Evolutionary conservation across 2,329 filamentous ascomycete species (phyloP), one percentile per base, ranked within the genome.

Genomic region (Coccinonectria pachysandricola): DNA sequence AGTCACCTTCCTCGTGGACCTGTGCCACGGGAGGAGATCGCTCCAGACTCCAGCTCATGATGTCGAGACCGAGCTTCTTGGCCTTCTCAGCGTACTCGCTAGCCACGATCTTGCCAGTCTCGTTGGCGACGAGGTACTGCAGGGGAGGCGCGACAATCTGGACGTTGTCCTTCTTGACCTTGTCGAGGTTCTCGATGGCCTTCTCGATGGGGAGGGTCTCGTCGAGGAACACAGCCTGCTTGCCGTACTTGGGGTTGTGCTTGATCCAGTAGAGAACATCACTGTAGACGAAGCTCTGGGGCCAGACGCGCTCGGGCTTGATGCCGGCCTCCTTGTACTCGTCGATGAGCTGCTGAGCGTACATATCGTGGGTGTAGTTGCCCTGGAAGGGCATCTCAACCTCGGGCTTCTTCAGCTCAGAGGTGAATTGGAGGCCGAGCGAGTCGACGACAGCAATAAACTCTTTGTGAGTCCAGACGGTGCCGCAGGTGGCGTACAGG

Each of bases 21-120:
- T 68, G 60, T 12, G 60, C 60, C 28, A 79, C 50, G 31, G 72
- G 74, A 0, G 71, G 71, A 0, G 70, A 75, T 15, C 78, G 65
- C 53, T 84, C 79, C 23, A 81, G 63, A 6, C 66, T 72, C 78
- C 78, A 84, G 1, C 75, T 67, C 21, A 82, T 65, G 33, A 83
- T 71, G 24, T 76, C 64, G 21, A 83, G 55, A 1, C 72, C 74
- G 6, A 73, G 64, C 37, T 66, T 57, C 46, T 71, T 73, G 12
- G 74, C 75, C 24, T 61, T 61, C 22, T 53, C 56, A 4, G 78
- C 77, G 39, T 83, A 84, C 19, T 54, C 56, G 22, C 70, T 77
- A 4, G 77, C 71, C 5, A 78, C 62, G 20, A 80, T 74, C 37
- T 64, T 62, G 34, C 63, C 62, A 4, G 62, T 53, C 13, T 59